These are phyloP conservation scores for Adansonia digitata DNA, from an alignment of 345 rosid genomes.

Conservation along the genomic window DNA sequence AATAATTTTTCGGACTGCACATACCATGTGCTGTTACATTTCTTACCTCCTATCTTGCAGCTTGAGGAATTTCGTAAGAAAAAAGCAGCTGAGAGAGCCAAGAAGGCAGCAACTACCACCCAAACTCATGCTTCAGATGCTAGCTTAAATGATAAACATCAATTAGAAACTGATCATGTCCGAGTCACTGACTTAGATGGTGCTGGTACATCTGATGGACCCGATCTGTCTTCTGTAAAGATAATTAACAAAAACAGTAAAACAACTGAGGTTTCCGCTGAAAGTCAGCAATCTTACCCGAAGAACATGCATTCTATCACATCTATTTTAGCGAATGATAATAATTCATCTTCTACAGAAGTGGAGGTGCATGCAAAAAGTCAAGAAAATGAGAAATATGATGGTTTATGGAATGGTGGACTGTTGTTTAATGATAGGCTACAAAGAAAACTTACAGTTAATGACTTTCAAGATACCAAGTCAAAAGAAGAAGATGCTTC, in stretches of 20 bases:
- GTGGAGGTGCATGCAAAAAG: conserved; percentile 22
- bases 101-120: conserved; percentile 44
- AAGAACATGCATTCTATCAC: conserved; percentile 21
- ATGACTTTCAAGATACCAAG: conserved; percentile 30
- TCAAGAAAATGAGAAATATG: conserved; percentile 27
- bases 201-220: conserved; percentile 37
- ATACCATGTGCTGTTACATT: neutral
- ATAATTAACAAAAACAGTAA: conserved; percentile 4
- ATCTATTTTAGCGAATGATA: conserved; percentile 24
- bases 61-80: conserved; percentile 95
- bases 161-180: conserved; percentile 30
- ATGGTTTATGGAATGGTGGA: conserved; percentile 29
- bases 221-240: conserved; percentile 25
- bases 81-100: conserved; percentile 84
- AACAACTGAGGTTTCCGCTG: conserved; percentile 15
- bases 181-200: conserved; percentile 44
- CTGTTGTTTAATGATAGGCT: conserved; percentile 26
- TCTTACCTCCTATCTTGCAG: conserved; percentile 32
- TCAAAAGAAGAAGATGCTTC: conserved; percentile 33
- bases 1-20: neutral
- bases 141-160: conserved; percentile 28
- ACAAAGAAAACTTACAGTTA: conserved; percentile 27
- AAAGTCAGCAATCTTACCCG: conserved; percentile 26
- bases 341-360: conserved; percentile 28
- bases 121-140: conserved; percentile 38